Evolutionary conservation across 1,284 basidiomycete species (phyloP).

Genomic region (Pseudozyma tsukubaensis): DNA sequence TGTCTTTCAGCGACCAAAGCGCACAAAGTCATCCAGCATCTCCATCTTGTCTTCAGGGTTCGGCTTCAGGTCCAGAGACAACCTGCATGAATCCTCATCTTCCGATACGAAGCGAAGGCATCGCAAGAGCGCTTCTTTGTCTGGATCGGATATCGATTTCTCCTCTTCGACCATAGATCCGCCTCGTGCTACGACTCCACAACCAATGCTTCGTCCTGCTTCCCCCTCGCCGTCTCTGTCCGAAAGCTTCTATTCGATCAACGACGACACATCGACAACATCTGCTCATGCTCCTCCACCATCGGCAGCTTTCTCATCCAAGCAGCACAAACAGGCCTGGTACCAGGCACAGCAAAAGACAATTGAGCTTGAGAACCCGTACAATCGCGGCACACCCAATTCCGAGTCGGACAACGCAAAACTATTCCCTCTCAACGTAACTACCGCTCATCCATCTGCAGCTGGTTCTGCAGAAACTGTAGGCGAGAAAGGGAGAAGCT

Average conservation of each 20-base stretch:
- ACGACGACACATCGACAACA: neutral
- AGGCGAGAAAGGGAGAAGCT: conserved; percentile 5
- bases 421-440: conserved; percentile 40
- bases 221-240: conserved; percentile 40
- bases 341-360: conserved; percentile 54
- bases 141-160: conserved; percentile 32
- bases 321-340: conserved; percentile 50
- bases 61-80: conserved; percentile 19
- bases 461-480: neutral
- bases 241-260: conserved; percentile 11
- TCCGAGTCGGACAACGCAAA: conserved; percentile 11
- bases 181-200: conserved; percentile 21
- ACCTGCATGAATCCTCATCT: neutral
- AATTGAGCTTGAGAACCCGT: conserved; percentile 33
- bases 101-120: conserved; percentile 14
- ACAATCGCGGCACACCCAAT: conserved; percentile 15
- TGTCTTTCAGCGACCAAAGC: conserved; percentile 26
- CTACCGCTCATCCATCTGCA: neutral
- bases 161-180: conserved; percentile 15
- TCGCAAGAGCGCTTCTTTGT: conserved; percentile 40
- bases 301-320: conserved; percentile 15
- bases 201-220: conserved; percentile 20
- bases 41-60: conserved; percentile 41
- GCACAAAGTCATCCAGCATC: conserved; percentile 48
- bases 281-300: neutral